Evolutionary conservation across 192 early-diverging fungal genomes (phyloP).

Genomic region (Funneliformis geosporum): DNA sequence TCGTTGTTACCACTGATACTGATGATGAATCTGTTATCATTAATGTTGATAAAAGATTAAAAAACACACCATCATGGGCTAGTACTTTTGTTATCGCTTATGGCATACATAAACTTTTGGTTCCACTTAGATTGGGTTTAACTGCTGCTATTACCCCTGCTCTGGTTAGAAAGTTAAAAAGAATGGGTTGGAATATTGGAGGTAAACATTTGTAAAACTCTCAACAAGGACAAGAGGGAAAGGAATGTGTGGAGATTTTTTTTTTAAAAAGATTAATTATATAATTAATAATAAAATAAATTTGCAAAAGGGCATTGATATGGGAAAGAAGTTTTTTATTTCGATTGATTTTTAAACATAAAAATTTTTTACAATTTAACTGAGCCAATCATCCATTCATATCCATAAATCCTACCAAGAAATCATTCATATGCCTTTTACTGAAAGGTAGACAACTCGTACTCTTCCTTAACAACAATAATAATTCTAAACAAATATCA

Average conservation of each 20-base stretch:
- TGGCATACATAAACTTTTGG: slow-evolving; percentile 61
- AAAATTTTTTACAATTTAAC: no score
- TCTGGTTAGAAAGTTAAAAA: slow-evolving; percentile 48
- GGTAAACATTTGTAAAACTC: not conserved
- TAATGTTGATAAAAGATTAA: slow-evolving; percentile 31
- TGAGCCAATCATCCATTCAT: not conserved
- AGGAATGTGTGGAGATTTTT: no score
- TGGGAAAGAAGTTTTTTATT: no score
- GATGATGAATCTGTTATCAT: slow-evolving; percentile 30
- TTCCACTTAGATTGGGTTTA: slow-evolving; percentile 55
- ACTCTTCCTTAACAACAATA: slow-evolving; percentile 19
- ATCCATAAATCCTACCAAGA: slow-evolving; percentile 29
- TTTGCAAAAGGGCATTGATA: no score
- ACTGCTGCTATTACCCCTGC: slow-evolving; percentile 57
- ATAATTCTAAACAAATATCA: slow-evolving; percentile 28
- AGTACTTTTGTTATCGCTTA: slow-evolving; percentile 60
- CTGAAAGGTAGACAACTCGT: slow-evolving; percentile 18
- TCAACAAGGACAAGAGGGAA: not conserved
- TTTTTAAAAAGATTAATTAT: not conserved
- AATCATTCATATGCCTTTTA: slow-evolving; percentile 23
- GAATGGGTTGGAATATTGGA: slow-evolving; percentile 48
- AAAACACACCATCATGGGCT: slow-evolving; percentile 44
- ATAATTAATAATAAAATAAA: no score
- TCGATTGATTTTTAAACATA: no score
- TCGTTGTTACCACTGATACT: not conserved